Conservation (phyloP, 169 alveolate genomes). For the Plasmodium reichenowi region DNA sequence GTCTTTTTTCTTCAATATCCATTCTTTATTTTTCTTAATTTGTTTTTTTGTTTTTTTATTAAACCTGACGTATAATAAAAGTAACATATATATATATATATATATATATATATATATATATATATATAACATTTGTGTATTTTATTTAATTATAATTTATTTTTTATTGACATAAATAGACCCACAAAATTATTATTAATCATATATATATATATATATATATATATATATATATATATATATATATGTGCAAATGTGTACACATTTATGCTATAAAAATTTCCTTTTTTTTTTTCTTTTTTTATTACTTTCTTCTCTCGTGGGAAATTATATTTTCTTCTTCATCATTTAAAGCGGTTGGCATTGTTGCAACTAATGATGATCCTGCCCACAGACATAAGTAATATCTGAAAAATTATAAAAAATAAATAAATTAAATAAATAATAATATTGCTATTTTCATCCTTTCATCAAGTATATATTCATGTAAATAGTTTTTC, state of each 20-base stretch:
- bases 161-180: too few species aligned
- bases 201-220: constrained; percentile 4
- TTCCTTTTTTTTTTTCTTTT: constrained; percentile 3
- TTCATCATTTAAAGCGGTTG: constrained; percentile 75
- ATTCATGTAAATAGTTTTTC: too few species aligned
- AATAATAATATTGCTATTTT: not conserved
- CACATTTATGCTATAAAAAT: too few species aligned
- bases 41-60: constrained; percentile 77
- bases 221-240: constrained; percentile 3
- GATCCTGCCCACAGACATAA: constrained; percentile 95
- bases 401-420: constrained; percentile 81
- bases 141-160: not conserved
- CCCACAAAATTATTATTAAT: not conserved
- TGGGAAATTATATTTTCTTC: constrained; percentile 63
- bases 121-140: constrained; percentile 2
- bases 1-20: constrained; percentile 95
- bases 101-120: too few species aligned
- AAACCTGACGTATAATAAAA: constrained; percentile 17
- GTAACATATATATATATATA: not conserved
- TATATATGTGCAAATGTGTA: not conserved
- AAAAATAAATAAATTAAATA: not conserved
- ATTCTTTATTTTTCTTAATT: constrained; percentile 82
- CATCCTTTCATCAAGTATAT: too few species aligned
- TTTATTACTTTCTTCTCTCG: constrained; percentile 66
- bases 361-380: constrained; percentile 78